Percentiles rank a stretch among this genome's conserved stretches.
Conservation (phyloP, 176 grass and related monocot genomes). For the Elaeis guineensis region DNA sequence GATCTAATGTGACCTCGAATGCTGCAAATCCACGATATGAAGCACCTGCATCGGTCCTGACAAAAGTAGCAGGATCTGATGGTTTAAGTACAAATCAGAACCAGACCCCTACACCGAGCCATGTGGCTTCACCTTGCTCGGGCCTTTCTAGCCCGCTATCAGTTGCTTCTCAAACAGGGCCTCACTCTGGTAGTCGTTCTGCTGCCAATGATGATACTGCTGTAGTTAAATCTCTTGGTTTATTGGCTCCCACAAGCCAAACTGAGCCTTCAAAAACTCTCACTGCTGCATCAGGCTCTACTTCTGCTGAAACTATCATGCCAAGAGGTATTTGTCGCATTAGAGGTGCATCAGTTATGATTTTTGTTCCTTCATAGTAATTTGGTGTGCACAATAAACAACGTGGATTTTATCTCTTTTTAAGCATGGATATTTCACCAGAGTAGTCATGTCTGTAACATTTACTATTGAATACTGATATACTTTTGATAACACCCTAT, state of each 20-base stretch:
- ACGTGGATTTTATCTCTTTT: too few species aligned
- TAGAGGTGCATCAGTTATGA: too few species aligned
- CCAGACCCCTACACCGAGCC: neutral
- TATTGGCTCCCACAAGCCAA: neutral
- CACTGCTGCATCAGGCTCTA: too few species aligned
- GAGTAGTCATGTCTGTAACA: too few species aligned
- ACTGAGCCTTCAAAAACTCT: constrained; percentile 1
- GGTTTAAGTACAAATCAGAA: constrained; percentile 3
- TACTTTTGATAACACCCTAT: too few species aligned
- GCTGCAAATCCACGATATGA: neutral
- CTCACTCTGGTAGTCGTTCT: neutral
- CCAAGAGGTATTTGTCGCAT: too few species aligned
- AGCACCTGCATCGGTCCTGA: constrained; percentile 1
- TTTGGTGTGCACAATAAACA: too few species aligned
- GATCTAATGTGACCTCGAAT: constrained; percentile 5
- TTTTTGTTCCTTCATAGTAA: too few species aligned
- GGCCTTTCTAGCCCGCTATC: neutral
- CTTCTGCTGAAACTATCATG: too few species aligned
- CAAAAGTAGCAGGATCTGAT: constrained; percentile 6
- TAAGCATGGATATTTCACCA: too few species aligned
- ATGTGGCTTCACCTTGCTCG: constrained; percentile 1
- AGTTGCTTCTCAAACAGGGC: neutral
- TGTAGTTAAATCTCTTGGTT: constrained; percentile 3
- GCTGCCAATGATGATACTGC: neutral
- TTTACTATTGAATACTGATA: too few species aligned